Conservation (phyloP, 306 rosid genomes). For the Arachis stenosperma region DNA sequence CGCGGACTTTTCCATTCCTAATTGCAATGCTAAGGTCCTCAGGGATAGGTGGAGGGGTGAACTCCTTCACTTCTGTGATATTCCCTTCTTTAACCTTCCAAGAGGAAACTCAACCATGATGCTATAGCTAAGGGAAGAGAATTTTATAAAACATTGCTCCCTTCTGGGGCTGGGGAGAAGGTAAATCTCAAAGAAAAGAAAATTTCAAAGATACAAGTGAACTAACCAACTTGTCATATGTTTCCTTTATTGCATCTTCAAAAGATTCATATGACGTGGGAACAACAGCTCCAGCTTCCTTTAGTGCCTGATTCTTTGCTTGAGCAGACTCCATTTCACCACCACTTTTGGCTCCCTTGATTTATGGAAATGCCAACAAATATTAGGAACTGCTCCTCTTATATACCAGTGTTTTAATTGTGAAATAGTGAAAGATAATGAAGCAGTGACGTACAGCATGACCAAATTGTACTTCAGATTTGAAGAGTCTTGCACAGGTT, state of each 20-base stretch:
- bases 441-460: constrained; percentile 75
- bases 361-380: constrained; percentile 26
- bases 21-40: constrained; percentile 87
- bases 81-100: constrained; percentile 62
- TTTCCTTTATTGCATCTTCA: constrained; percentile 70
- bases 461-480: constrained; percentile 93
- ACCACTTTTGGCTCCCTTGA: constrained; percentile 98
- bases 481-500: constrained; percentile 90
- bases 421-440: constrained; percentile 2
- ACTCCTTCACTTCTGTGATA: constrained; percentile 69
- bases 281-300: constrained; percentile 88
- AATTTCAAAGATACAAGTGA: constrained; percentile 37
- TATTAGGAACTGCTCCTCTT: constrained; percentile 23
- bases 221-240: constrained; percentile 75
- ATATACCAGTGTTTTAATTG: neutral
- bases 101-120: constrained; percentile 26
- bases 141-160: neutral
- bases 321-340: constrained; percentile 93
- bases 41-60: constrained; percentile 86
- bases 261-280: constrained; percentile 86
- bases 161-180: neutral
- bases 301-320: constrained; percentile 83
- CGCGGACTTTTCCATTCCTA: constrained; percentile 91
- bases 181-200: constrained; percentile 4
- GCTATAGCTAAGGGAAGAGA: constrained; percentile 15